A percentile compares a stretch with the other conserved stretches of the same genome.
Evolutionary conservation across 495 filamentous ascomycete genomes (phyloP).

Genomic region (Neurospora sp.): DNA sequence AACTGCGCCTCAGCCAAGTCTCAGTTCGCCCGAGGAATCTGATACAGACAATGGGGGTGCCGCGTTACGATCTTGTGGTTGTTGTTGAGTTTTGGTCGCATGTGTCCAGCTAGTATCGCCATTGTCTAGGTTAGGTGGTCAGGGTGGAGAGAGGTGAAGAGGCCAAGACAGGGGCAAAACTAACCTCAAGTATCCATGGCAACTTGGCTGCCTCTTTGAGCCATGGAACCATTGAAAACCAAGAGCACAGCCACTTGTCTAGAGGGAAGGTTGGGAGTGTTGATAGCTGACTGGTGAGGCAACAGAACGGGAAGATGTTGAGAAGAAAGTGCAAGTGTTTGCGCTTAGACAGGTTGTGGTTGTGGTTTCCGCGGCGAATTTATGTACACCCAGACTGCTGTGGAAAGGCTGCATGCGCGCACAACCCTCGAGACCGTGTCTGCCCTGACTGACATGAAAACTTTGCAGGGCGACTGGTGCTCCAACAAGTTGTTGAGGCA

Average conservation of each 20-base stretch:
- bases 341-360: neutral
- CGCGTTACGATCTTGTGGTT: neutral
- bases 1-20: neutral
- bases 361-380: neutral
- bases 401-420: neutral
- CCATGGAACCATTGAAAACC: neutral
- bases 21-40: neutral
- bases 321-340: neutral
- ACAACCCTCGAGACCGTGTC: neutral
- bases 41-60: neutral
- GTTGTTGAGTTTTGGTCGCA: neutral
- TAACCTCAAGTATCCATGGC: neutral
- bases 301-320: neutral
- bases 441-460: neutral
- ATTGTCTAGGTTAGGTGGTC: neutral
- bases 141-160: neutral
- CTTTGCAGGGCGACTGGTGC: neutral
- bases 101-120: neutral
- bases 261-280: neutral
- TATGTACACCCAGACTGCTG: neutral
- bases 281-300: neutral
- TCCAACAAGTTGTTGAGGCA: neutral
- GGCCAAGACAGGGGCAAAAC: neutral
- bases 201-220: neutral
- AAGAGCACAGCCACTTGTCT: neutral